Evolutionary conservation across 176 grass and related monocot genomes (phyloP), one percentile per base, ranked within the genome.

Genomic region (Otatea glauca): DNA sequence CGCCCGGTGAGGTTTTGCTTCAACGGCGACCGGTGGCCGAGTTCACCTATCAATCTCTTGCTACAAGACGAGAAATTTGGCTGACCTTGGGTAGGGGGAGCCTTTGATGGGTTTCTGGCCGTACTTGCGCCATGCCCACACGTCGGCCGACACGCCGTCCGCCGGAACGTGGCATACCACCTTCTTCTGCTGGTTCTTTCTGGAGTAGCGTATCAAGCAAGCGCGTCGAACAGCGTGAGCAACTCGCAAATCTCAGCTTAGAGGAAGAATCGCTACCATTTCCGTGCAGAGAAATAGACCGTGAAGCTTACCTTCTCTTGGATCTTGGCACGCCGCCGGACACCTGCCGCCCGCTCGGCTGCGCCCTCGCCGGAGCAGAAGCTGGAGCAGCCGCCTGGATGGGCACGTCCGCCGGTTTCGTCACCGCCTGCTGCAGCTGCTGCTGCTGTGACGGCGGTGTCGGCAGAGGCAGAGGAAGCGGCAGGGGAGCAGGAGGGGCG

Each of bases 61-160:
- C 18, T 23, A 59, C 9, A 59, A 24, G 21, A 58, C 21, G 55
- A 59, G 17, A 16, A 16, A 13, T 62, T 72, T 18, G 0, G 16
- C 79, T 50, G 21, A 88, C 86, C 86, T 88, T 54, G 97, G 97
- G 65, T 94, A 96, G 45, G 97, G 96, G 18, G 97, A 99, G 67
- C 97, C 97, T 80, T 99, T 99, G 90, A 99, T 99, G 56, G 97
- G 97, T 81, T 99, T 99, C 93, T 99, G 97, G 54, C 97, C 97
- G 16, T 99, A 99, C 90, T 99, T 99, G 9, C 97, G 87, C 97
- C 97, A 99, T 4, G 94, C 94, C 94, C 94, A 93, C 65, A 92
- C 88, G 84, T 97, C 95, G 29, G 95, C 87, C 38, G 88, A 92
- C 32, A 90, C 78, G 68, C 90, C 90, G 74, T 94, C 90, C 27